phyloP scores from a whole-genome alignment of 2,329 filamentous ascomycete genomes.

The Xylariaceae sp. region DNA sequence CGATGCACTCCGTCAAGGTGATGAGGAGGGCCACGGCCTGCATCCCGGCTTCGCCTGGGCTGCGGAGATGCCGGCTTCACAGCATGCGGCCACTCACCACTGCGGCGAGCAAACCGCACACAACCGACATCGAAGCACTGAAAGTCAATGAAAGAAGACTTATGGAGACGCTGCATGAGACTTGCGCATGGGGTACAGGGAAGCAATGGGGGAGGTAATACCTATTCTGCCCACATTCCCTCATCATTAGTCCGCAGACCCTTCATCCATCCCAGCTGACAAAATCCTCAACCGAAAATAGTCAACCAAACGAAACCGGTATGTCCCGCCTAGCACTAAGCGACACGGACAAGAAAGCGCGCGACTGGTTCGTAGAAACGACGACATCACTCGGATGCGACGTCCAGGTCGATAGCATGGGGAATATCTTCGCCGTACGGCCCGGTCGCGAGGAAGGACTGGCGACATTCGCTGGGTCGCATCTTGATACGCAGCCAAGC shows the following conservation, averaged over 20 bases:
- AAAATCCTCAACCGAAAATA: slow-evolving; percentile 21
- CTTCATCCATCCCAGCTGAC: slow-evolving; percentile 5
- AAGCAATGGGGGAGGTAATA: slow-evolving; percentile 65
- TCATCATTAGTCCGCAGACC: background rate
- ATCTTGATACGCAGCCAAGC: slow-evolving; percentile 61
- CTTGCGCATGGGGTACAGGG: slow-evolving; percentile 63
- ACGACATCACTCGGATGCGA: slow-evolving; percentile 61
- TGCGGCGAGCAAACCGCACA: background rate
- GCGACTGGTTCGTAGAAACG: slow-evolving; percentile 71
- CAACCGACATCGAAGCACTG: slow-evolving; percentile 29
- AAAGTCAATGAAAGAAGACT: slow-evolving; percentile 57
- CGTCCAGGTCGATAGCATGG: slow-evolving; percentile 69
- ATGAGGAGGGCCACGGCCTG: too few relatives aligned
- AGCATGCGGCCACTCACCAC: slow-evolving; percentile 5
- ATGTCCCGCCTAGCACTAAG: slow-evolving; percentile 73
- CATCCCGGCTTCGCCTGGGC: too few relatives aligned
- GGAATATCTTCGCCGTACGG: slow-evolving; percentile 73
- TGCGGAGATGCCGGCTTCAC: background rate
- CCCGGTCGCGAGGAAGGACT: slow-evolving; percentile 56
- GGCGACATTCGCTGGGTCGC: slow-evolving; percentile 66
- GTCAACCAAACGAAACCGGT: slow-evolving; percentile 60
- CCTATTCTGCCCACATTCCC: background rate
- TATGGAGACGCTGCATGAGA: slow-evolving; percentile 61
- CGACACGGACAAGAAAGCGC: slow-evolving; percentile 65
- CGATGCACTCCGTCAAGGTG: too few relatives aligned